phyloP scores from a whole-genome alignment of 345 rosid species.

The Ricinus communis region DNA sequence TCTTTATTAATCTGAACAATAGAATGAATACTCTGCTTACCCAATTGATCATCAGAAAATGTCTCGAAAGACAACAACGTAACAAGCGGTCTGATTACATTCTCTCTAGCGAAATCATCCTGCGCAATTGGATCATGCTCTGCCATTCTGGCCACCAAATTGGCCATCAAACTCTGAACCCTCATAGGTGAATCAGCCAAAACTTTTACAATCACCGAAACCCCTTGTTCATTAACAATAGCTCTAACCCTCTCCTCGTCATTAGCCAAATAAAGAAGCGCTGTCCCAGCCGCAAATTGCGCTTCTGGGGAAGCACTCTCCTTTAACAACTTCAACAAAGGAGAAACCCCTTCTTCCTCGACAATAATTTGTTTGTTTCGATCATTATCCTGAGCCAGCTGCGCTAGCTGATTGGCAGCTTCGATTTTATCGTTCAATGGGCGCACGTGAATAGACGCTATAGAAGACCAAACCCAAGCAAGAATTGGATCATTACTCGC shows the following conservation, averaged over 20 bases:
- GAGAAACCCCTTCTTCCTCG: constrained; percentile 80
- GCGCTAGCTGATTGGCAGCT: constrained; percentile 70
- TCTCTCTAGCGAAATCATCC: constrained; percentile 81
- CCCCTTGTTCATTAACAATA: constrained; percentile 54
- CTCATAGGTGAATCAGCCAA: constrained; percentile 65
- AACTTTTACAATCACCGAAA: constrained; percentile 61
- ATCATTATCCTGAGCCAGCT: constrained; percentile 70
- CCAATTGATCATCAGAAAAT: constrained; percentile 49
- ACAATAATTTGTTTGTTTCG: constrained; percentile 84
- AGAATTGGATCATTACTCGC: constrained; percentile 88
- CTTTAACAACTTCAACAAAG: constrained; percentile 62
- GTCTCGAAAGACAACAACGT: constrained; percentile 68
- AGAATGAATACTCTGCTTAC: constrained; percentile 74
- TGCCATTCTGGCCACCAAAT: constrained; percentile 79
- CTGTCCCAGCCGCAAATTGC: constrained; percentile 60
- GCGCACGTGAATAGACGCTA: constrained; percentile 59
- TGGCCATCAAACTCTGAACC: constrained; percentile 64
- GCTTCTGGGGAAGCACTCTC: constrained; percentile 61
- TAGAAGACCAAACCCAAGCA: constrained; percentile 86
- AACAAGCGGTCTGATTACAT: constrained; percentile 78
- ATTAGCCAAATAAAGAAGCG: constrained; percentile 49
- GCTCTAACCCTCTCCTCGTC: constrained; percentile 61
- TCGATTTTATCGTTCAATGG: constrained; percentile 56
- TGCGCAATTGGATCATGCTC: constrained; percentile 58
- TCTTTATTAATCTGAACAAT: constrained; percentile 73